Evolutionary conservation across 345 rosid species (phyloP), one percentile per base, ranked within the genome.

Genomic region (Fremontodendron californicum): DNA sequence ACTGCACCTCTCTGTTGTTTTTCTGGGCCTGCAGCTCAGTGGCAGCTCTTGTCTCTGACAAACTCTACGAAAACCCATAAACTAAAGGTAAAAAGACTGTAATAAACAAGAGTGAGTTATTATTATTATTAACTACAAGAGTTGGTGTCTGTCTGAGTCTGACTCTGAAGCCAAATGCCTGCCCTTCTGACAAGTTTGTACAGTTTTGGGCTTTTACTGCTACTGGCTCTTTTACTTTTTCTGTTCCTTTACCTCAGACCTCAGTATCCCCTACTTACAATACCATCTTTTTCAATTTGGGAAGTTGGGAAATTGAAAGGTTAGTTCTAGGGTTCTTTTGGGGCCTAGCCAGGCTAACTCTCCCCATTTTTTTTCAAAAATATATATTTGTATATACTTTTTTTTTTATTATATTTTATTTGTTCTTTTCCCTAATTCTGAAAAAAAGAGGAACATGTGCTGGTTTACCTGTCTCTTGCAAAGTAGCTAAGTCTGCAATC

Each of bases 11-110:
- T 84, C 84, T 81, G 87, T 57, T 40, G 76, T n/a, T 81, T 79
- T 74, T 73, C 86, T 82, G 85, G 60, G 65, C 70, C 87, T 87
- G 82, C 89, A 82, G 73, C 69, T 73, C 72, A 57, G 80, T 69
- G 78, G 85, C 91, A 84, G 90, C 89, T 75, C 88, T 78, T 89
- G 91, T 87, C 89, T 87, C 92, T 89, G 94, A 90, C 94, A n/a
- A 89, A 0, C 79, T 70, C 88, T 83, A 82, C 91, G 86, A 89
- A 86, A 89, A 89, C 85, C 86, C 88, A 90, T 89, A 87, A 90
- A 89, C 86, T 82, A 78, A 82, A 78, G 74, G 40, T 60, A 62
- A 72, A 81, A 78, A 78, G 75, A 37, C 78, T 69, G 78, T 77
- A 25, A 68, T n/a, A 71, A 63, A 76, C 60, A 74, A 43, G 3